Evolutionary conservation across 169 alveolate species (phyloP).

Genomic region (Plasmodium yoelii): DNA sequence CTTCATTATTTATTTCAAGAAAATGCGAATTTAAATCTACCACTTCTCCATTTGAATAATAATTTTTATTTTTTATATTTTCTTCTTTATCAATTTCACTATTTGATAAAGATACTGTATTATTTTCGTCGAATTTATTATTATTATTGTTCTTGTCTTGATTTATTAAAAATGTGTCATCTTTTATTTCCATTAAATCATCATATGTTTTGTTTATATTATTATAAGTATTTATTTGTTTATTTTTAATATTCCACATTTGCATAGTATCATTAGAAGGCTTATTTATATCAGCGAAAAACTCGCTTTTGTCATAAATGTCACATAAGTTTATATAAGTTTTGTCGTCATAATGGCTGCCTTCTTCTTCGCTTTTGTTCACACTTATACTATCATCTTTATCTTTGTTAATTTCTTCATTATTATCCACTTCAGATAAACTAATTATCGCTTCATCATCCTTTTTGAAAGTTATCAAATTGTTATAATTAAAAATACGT

Average conservation of each 20-base stretch:
- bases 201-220: not conserved
- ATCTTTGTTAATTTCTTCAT: slow-evolving; percentile 7
- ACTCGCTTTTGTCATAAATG: slow-evolving; percentile 36
- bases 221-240: slow-evolving; percentile 1
- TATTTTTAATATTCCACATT: slow-evolving; percentile 6
- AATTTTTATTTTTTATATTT: not conserved
- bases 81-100: not conserved
- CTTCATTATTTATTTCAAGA: slow-evolving; percentile 10
- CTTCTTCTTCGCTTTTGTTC: slow-evolving; percentile 4
- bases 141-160: not conserved
- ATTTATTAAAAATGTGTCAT: not conserved
- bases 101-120: not conserved
- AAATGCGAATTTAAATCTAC: not conserved
- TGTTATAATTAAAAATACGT: slow-evolving; percentile 63
- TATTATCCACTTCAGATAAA: not conserved
- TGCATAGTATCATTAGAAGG: not conserved
- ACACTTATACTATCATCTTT: not conserved
- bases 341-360: not conserved
- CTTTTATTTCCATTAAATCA: not conserved
- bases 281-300: slow-evolving; percentile 7
- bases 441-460: not conserved
- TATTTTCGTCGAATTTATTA: not conserved
- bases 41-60: not conserved
- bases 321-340: slow-evolving; percentile 24
- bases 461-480: slow-evolving; percentile 17